phyloP scores from a whole-genome alignment of 2,329 filamentous ascomycete genomes.

The Amylocarpus encephaloides region DNA sequence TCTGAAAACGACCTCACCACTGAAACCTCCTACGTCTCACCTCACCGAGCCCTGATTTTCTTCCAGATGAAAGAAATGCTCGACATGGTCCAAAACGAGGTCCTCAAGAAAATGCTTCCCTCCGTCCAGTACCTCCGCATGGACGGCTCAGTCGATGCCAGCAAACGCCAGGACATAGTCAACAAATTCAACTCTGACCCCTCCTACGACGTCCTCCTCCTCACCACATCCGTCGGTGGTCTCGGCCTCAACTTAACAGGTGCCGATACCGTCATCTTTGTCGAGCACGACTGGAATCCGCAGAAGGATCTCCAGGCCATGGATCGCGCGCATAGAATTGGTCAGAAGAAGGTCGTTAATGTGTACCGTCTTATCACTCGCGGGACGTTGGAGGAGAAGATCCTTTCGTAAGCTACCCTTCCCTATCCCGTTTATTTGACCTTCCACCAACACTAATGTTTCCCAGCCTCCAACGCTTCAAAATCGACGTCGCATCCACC shows the following conservation, averaged over 20 bases:
- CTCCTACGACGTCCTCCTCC: slow-evolving; percentile 85
- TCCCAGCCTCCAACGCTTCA: slow-evolving; percentile 87
- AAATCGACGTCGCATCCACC: slow-evolving; percentile 96
- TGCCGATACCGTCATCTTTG: slow-evolving; percentile 97
- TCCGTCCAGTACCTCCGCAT: slow-evolving; percentile 90
- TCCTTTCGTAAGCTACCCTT: slow-evolving; percentile 62
- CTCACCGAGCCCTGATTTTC: slow-evolving; percentile 92
- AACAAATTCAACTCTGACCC: slow-evolving; percentile 98
- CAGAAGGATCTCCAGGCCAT: slow-evolving; percentile 98
- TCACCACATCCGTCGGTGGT: slow-evolving; percentile 93
- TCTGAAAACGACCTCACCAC: slow-evolving; percentile 48
- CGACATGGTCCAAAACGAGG: slow-evolving; percentile 94
- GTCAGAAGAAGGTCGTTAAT: slow-evolving; percentile 99
- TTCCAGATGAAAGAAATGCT: slow-evolving; percentile 99
- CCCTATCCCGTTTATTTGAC: slow-evolving; percentile 12
- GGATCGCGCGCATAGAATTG: slow-evolving; percentile 96
- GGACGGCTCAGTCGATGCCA: slow-evolving; percentile 87
- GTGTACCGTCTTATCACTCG: slow-evolving; percentile 95
- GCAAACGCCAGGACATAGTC: slow-evolving; percentile 92
- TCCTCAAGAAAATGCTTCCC: slow-evolving; percentile 84
- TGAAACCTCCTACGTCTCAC: slow-evolving; percentile 76
- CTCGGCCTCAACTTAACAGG: slow-evolving; percentile 92
- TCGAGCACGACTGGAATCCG: slow-evolving; percentile 99
- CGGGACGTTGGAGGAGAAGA: slow-evolving; percentile 97
- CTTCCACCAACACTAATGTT: slow-evolving; percentile 6